Evolutionary conservation across 2,329 filamentous ascomycete genomes (phyloP), one percentile per base, ranked within the genome.

Genomic region (Plenodomus tracheiphilus): DNA sequence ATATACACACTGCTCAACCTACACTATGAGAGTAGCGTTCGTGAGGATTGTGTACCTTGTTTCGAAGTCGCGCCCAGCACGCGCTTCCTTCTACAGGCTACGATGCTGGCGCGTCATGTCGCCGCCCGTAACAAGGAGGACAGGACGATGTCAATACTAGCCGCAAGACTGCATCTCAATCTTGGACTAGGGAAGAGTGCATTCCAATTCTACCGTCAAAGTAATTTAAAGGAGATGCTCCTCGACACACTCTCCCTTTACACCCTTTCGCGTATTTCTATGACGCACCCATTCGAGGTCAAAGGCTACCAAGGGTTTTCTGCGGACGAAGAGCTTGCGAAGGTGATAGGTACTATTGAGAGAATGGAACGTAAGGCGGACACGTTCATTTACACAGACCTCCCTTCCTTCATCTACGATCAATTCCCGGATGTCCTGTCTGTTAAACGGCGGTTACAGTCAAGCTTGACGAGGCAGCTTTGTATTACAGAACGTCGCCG

Each of bases 181-280:
- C 56, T 69, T 13, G 69, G 69, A 11, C 51, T 71, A 1, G 64
- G 61, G 17, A 65, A 58, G 19, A 50, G 61, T 28, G 67, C 68
- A 15, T 68, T 69, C 39, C 53, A 62, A 10, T 52, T 67, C 16
- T 71, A 64, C 43, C 46, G 43, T 15, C 46, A 62, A 30, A 58
- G 57, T 2, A 62, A 61, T 32, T 59, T 65, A 25, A 72, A 72
- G 45, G 68, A 71, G 39, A 69, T 72, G 59, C 55, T 72, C 3
- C 41, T 68, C 10, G 66, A 71, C 36, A 71, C 63, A 3, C 20
- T 68, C 13, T 67, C 69, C 8, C 64, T 66, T 28, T 56, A 59
- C 17, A 49, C 70, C 1, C 53, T 72, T 11, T 61, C 63, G 9
- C 62, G 64, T 2, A 70, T 71, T 20, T 69, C 69, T 15, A 44